A percentile compares a stretch with the other conserved stretches of the same genome.
Conservation (phyloP, 345 rosid species). For the Brassica incana region DNA sequence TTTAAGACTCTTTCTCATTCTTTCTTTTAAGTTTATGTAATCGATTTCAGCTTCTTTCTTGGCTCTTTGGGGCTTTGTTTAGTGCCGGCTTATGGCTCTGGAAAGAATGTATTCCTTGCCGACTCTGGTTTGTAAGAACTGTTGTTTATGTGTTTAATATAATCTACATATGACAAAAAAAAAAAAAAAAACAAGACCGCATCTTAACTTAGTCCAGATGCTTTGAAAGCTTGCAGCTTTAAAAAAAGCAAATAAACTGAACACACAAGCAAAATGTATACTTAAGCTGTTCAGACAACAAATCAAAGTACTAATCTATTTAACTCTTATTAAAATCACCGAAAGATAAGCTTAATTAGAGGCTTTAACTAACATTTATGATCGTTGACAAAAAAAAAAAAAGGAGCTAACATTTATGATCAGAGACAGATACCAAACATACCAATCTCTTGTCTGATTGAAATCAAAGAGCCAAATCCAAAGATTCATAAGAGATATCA, state of each 20-base stretch:
- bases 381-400: background rate
- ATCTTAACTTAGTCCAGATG: background rate
- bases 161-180: too few species aligned
- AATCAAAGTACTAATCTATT: background rate
- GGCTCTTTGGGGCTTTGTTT: too few species aligned
- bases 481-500: background rate
- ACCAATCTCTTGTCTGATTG: background rate
- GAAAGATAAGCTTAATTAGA: background rate
- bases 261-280: background rate
- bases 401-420: background rate
- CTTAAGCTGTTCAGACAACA: background rate
- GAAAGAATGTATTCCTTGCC: too few species aligned
- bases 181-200: background rate
- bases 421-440: background rate
- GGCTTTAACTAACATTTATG: background rate
- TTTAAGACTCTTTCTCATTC: too few species aligned
- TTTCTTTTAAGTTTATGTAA: too few species aligned
- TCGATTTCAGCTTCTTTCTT: too few species aligned
- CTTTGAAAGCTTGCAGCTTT: constrained; percentile 1
- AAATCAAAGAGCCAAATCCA: background rate
- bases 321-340: background rate
- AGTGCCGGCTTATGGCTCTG: too few species aligned
- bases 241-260: background rate
- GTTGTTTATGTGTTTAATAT: too few species aligned
- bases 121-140: too few species aligned